Evolutionary conservation across 2,329 filamentous ascomycete species (phyloP).

Genomic region (Rugonectria rugulosa): DNA sequence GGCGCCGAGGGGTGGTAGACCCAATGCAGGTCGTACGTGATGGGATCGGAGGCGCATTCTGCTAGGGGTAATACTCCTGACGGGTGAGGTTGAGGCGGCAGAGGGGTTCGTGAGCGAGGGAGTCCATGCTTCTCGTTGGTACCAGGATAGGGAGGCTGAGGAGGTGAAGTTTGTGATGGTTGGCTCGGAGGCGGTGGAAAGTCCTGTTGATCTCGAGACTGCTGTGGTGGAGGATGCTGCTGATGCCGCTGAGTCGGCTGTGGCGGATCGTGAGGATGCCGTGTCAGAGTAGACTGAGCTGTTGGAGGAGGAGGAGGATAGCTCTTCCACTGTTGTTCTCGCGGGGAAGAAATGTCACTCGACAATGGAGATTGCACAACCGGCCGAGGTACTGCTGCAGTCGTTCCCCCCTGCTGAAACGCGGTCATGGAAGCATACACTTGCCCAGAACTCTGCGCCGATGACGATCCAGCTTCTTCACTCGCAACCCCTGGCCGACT

Average conservation of each 20-base stretch:
- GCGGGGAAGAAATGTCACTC: too few species aligned
- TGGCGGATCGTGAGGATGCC: not conserved
- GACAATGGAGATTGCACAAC: too few species aligned
- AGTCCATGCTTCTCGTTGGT: not conserved
- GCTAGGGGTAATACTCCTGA: constrained; percentile 30
- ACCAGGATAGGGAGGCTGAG: not conserved
- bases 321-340: too few species aligned
- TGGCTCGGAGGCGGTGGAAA: not conserved
- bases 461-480: not conserved
- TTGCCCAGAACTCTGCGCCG: not conserved
- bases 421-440: not conserved
- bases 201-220: not conserved
- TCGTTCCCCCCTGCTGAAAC: too few species aligned
- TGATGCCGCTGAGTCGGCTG: not conserved
- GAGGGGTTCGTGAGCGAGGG: constrained; percentile 24
- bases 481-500: constrained; percentile 5
- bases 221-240: not conserved
- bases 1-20: constrained; percentile 45
- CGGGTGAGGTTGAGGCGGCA: constrained; percentile 19
- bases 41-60: constrained; percentile 40
- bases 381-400: too few species aligned
- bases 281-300: too few species aligned
- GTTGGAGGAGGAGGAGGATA: too few species aligned
- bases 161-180: not conserved
- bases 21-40: constrained; percentile 46